Base-by-base conservation (phyloP, 768 basidiomycete genomes). In the Collybia sp. region DNA sequence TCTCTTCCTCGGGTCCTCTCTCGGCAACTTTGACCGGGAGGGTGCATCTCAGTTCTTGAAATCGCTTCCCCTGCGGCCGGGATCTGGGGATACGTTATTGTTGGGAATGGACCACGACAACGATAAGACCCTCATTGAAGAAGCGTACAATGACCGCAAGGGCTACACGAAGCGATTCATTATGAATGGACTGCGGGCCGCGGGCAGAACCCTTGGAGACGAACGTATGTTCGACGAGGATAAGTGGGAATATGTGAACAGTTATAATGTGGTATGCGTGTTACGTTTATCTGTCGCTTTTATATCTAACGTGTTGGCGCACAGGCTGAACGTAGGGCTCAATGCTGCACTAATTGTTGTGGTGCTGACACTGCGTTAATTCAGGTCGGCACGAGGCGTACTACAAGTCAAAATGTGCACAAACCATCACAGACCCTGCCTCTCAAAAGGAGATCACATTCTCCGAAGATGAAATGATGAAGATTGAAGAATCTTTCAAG, bases 71-170 rank as follows among this genome's bases (percentile, higher is more conserved):
- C 70, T 97, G 18, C 80, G 85, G 12, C 68, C 87, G 9, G 77
- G 83, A 5, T 72, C 68, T 15, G 83, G 82, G 2, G 94, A 96
- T 61, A 95, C 90, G 0, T 71, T 97, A 6, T 68, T 97, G 2
- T 73, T 99, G 9, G 94, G 94, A n/a, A 67, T 98, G 37, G 95
- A 98, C 62, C 90, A 92, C 46, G 79, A 85, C 59, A 85, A 88
- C 53, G 77, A 77, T 32, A 73, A 74, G 45, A 60, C 66, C n/a
- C 68, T 77, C 50, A 86, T 98, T 45, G 89, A 94, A 59, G 61
- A 69, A 15, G 94, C 94, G 0, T 97, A 97, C 66, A 85, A 95
- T 55, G 93, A 96, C 54, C 68, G 72, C 4, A 74, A 78, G 48
- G 91, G 88, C 3, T 67, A 80, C 51, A 92, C 90, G 1, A 72